These are phyloP conservation scores for Trametes pubescens DNA, from an alignment of 1,284 basidiomycete genomes.

Conservation along the genomic window DNA sequence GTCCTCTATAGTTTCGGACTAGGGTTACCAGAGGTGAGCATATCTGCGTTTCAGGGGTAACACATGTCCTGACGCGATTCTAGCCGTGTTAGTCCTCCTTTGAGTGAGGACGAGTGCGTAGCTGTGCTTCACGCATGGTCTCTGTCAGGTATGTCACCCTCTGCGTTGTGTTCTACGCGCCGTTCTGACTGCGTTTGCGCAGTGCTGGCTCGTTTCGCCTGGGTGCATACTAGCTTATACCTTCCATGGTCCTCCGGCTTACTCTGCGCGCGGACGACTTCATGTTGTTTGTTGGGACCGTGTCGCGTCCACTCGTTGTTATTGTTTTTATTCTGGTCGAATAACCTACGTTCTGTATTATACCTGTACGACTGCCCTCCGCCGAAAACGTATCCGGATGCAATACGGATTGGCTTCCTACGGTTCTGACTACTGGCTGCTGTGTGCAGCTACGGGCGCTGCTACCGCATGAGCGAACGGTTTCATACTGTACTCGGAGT, in stretches of 20 bases:
- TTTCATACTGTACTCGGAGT: neutral
- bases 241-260: slow-evolving; percentile 15
- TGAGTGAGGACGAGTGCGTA: neutral
- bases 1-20: slow-evolving; percentile 1
- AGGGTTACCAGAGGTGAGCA: neutral
- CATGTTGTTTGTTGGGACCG: slow-evolving; percentile 11
- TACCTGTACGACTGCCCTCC: slow-evolving; percentile 30
- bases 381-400: slow-evolving; percentile 10
- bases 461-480: no score
- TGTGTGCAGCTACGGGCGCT: no score
- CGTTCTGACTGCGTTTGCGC: neutral
- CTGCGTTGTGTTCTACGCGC: neutral
- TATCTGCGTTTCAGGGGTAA: neutral
- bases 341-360: slow-evolving; percentile 30
- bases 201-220: neutral
- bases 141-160: neutral
- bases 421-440: neutral
- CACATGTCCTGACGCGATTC: neutral
- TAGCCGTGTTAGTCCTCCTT: neutral
- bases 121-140: neutral
- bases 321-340: slow-evolving; percentile 31
- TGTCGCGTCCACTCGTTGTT: slow-evolving; percentile 31
- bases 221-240: slow-evolving; percentile 7
- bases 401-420: slow-evolving; percentile 9
- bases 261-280: slow-evolving; percentile 15